Percentiles rank a stretch among this genome's conserved stretches.
These are phyloP conservation scores for Ogataea siamensis DNA, from an alignment of 805 yeast genomes.

Conservation along the genomic window DNA sequence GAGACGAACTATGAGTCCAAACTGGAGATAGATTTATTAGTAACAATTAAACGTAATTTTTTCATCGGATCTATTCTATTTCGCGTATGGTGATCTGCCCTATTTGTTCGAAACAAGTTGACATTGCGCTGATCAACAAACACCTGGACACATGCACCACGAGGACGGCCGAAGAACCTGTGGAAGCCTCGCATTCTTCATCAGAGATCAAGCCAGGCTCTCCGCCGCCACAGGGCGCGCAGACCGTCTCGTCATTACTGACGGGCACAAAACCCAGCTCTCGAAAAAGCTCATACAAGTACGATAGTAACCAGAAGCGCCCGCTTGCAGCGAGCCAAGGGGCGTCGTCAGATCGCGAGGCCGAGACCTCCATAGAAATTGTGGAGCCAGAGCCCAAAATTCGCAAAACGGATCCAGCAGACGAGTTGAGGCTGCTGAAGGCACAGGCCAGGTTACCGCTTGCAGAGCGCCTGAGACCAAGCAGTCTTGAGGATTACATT, in stretches of 20 bases:
- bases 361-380: constrained; percentile 5
- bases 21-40: background rate
- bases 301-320: constrained; percentile 11
- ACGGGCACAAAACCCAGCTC: constrained; percentile 12
- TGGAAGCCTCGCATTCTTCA: constrained; percentile 7
- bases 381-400: constrained; percentile 8
- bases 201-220: constrained; percentile 4
- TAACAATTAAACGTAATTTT: constrained; percentile 1
- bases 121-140: constrained; percentile 30
- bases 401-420: constrained; percentile 14
- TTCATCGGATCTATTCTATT: no score
- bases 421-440: constrained; percentile 20
- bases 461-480: constrained; percentile 84
- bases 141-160: constrained; percentile 36
- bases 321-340: constrained; percentile 8
- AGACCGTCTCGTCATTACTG: constrained; percentile 17
- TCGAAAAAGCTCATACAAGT: constrained; percentile 17
- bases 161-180: no score
- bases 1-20: constrained; percentile 1
- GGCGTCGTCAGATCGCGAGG: constrained; percentile 3
- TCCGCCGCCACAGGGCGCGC: constrained; percentile 3
- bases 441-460: constrained; percentile 45
- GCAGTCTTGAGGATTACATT: constrained; percentile 60
- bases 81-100: constrained; percentile 36
- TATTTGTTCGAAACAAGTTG: constrained; percentile 31